Percentiles rank a stretch among this genome's conserved stretches.
phyloP scores from a whole-genome alignment of 1,284 basidiomycete species.

The Cryptococcus wingfieldii region DNA sequence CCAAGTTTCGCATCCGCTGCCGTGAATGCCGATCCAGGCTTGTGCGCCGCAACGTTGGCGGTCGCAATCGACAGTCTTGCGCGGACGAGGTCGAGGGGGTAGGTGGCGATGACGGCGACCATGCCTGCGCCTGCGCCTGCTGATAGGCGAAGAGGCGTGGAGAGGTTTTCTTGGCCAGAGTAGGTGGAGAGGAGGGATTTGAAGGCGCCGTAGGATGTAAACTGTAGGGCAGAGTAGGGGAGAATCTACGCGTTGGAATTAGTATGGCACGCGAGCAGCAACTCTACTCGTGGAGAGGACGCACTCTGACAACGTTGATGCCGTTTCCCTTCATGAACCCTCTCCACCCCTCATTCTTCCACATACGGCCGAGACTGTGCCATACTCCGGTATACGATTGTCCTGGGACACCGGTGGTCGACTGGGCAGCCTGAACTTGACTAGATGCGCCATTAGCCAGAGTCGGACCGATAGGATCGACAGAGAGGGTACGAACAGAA shows the following conservation, averaged over 20 bases:
- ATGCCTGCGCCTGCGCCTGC: conserved; percentile 87
- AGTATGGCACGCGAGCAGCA: background rate
- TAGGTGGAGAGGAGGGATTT: conserved; percentile 61
- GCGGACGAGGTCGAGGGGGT: conserved; percentile 87
- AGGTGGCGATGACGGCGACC: conserved; percentile 84
- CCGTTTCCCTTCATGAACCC: conserved; percentile 84
- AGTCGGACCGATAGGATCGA: background rate
- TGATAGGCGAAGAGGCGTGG: conserved; percentile 73
- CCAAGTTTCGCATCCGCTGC: conserved; percentile 55
- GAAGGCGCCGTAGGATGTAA: conserved; percentile 76
- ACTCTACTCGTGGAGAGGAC: conserved; percentile 7
- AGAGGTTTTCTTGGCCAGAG: conserved; percentile 64
- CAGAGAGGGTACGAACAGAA: conserved; percentile 61
- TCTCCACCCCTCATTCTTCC: conserved; percentile 83
- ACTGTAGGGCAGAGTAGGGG: conserved; percentile 76
- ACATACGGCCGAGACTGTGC: conserved; percentile 74
- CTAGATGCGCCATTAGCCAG: conserved; percentile 47
- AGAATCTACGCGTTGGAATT: conserved; percentile 30
- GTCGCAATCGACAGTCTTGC: conserved; percentile 90
- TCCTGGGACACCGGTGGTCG: conserved; percentile 31
- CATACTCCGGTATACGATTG: conserved; percentile 78
- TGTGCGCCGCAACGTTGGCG: conserved; percentile 50
- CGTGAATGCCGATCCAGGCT: conserved; percentile 24
- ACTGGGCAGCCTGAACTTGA: conserved; percentile 61
- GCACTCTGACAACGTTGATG: conserved; percentile 77